Conservation (phyloP, 2,329 filamentous ascomycete genomes). For the Diaporthe sp. region DNA sequence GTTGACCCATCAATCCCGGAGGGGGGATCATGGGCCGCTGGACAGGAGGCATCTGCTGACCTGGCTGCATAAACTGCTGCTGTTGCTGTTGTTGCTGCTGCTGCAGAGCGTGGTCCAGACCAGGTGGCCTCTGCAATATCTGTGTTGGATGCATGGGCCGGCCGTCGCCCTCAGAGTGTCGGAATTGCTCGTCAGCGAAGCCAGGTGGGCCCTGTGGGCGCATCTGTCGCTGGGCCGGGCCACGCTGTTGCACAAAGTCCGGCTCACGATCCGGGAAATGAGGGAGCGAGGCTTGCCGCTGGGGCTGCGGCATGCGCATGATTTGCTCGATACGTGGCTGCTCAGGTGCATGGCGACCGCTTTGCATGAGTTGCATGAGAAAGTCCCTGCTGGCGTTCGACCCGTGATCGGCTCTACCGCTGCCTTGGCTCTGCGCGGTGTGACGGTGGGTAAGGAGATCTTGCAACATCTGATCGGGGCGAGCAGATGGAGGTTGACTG, state of each 20-base stretch:
- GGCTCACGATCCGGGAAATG: slow-evolving; percentile 64
- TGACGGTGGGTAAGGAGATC: slow-evolving; percentile 73
- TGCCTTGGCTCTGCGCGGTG: slow-evolving; percentile 66
- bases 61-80: slow-evolving; percentile 57
- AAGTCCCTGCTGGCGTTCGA: slow-evolving; percentile 76
- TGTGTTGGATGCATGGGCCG: slow-evolving; percentile 71
- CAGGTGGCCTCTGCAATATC: slow-evolving; percentile 75
- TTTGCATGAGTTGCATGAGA: slow-evolving; percentile 86
- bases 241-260: slow-evolving; percentile 61
- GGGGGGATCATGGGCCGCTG: slow-evolving; percentile 70
- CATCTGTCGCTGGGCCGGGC: slow-evolving; percentile 55
- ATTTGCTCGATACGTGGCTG: slow-evolving; percentile 67
- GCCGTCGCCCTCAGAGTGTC: slow-evolving; percentile 62
- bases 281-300: slow-evolving; percentile 62
- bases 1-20: slow-evolving; percentile 62
- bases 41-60: slow-evolving; percentile 56
- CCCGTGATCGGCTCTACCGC: slow-evolving; percentile 60
- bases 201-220: slow-evolving; percentile 63
- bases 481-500: slow-evolving; percentile 60
- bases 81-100: slow-evolving; percentile 62
- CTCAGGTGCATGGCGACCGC: slow-evolving; percentile 63
- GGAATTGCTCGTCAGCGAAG: slow-evolving; percentile 69
- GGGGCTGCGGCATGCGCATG: slow-evolving; percentile 67
- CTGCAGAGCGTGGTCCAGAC: slow-evolving; percentile 65
- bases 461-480: slow-evolving; percentile 73